phyloP scores from a whole-genome alignment of 2,329 filamentous ascomycete genomes.

The Trichophyton verrucosum region DNA sequence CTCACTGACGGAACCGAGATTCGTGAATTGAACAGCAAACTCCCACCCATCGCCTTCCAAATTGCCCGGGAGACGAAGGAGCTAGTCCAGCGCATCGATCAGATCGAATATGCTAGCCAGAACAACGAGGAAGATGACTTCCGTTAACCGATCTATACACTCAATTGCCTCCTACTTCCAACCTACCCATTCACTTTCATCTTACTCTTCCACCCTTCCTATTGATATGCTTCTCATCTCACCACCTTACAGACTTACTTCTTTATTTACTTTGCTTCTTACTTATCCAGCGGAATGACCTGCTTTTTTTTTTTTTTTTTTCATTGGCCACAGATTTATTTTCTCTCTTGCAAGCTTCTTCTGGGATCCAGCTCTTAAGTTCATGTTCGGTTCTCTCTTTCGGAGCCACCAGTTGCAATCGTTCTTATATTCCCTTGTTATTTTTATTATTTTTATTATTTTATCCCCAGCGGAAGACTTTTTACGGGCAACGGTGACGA shows the following conservation, averaged over 20 bases:
- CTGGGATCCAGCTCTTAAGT: neutral
- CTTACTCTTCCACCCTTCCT: neutral
- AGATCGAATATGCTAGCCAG: conserved; percentile 19
- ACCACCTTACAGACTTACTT: neutral
- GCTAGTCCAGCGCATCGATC: conserved; percentile 42
- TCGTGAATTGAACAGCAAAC: conserved; percentile 51
- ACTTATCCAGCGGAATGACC: neutral
- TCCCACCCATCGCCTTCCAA: conserved; percentile 78
- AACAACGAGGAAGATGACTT: conserved; percentile 32
- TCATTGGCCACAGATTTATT: neutral
- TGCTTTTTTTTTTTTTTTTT: neutral
- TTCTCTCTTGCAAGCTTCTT: no score
- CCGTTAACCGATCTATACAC: conserved; percentile 16
- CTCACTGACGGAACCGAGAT: conserved; percentile 41
- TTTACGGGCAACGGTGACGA: neutral
- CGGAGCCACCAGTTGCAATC: neutral
- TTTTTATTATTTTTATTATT: neutral
- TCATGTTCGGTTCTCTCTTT: neutral
- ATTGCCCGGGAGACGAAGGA: conserved; percentile 74
- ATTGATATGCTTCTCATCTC: conserved; percentile 9
- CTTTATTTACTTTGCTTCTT: conserved; percentile 1
- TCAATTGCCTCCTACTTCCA: neutral
- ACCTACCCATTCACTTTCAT: neutral
- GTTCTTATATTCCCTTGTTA: neutral
- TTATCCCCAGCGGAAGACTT: neutral